Conservation (phyloP, 2,329 filamentous ascomycete genomes). For the Coniochaeta ligniaria region DNA sequence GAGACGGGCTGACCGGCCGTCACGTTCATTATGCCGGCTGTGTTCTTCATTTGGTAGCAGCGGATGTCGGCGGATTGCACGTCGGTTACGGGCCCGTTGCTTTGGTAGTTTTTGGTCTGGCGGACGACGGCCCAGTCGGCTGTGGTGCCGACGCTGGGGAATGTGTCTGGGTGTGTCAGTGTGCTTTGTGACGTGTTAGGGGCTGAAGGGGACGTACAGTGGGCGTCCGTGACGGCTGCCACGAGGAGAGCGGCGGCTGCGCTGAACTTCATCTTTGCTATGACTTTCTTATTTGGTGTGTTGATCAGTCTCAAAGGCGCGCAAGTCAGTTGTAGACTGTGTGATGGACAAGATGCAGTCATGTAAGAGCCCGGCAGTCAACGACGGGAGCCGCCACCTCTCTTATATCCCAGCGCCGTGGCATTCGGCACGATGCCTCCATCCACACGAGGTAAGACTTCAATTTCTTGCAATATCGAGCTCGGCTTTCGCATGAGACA, state of each 20-base stretch:
- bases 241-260: conserved; percentile 2
- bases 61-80: conserved; percentile 39
- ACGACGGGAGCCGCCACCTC: not conserved
- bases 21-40: conserved; percentile 31
- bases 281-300: not conserved
- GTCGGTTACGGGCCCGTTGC: conserved; percentile 23
- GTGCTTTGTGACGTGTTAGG: not conserved
- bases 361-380: not conserved
- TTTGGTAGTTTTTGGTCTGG: conserved; percentile 27
- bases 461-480: not conserved
- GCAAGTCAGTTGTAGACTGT: not conserved
- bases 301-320: not conserved
- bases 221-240: conserved; percentile 9
- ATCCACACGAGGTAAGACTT: not conserved
- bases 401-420: not conserved
- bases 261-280: conserved; percentile 6
- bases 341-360: not conserved
- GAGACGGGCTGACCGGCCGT: conserved; percentile 35
- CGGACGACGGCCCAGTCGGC: conserved; percentile 22
- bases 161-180: conserved; percentile 9
- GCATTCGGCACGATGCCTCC: not conserved
- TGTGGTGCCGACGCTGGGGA: conserved; percentile 10
- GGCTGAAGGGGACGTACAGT: conserved; percentile 5
- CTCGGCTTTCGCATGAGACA: not conserved
- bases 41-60: conserved; percentile 38